These are phyloP conservation scores for Coelastrella sp. DNA, from an alignment of 139 green algal genomes.

Conservation along the genomic window DNA sequence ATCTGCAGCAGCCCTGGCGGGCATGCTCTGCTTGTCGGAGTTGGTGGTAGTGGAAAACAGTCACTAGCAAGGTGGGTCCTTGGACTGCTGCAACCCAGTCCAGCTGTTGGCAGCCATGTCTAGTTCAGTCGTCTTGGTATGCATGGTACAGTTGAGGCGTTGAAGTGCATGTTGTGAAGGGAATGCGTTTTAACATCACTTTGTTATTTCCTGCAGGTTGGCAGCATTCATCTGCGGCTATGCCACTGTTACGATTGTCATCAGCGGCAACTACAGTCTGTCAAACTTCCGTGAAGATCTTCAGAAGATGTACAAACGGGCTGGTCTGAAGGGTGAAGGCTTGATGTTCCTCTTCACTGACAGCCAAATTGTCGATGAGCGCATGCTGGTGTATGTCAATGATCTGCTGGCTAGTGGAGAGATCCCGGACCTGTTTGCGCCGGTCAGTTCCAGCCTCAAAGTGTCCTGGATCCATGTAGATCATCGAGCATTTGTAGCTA, in stretches of 20 bases:
- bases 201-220: constrained; percentile 57
- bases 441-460: too few species aligned
- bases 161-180: too few species aligned
- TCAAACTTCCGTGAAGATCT: constrained; percentile 92
- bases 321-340: constrained; percentile 88
- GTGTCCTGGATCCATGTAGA: too few species aligned
- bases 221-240: constrained; percentile 89
- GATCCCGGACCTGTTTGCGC: constrained; percentile 90
- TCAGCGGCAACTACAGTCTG: constrained; percentile 83
- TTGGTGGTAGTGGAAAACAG: constrained; percentile 92
- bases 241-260: constrained; percentile 82
- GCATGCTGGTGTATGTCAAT: constrained; percentile 92
- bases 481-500: too few species aligned
- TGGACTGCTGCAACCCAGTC: not conserved
- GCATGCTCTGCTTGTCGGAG: constrained; percentile 92
- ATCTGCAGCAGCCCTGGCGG: constrained; percentile 88
- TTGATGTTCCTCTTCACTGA: constrained; percentile 93
- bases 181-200: too few species aligned
- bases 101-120: not conserved
- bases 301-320: constrained; percentile 90
- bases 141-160: too few species aligned
- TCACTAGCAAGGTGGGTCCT: constrained; percentile 45
- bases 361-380: constrained; percentile 78
- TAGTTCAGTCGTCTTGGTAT: too few species aligned
- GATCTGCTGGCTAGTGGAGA: constrained; percentile 90